Evolutionary conservation across 2,329 filamentous ascomycete species (phyloP), one percentile per base, ranked within the genome.

Genomic region (Colletotrichum neosansevieriae): DNA sequence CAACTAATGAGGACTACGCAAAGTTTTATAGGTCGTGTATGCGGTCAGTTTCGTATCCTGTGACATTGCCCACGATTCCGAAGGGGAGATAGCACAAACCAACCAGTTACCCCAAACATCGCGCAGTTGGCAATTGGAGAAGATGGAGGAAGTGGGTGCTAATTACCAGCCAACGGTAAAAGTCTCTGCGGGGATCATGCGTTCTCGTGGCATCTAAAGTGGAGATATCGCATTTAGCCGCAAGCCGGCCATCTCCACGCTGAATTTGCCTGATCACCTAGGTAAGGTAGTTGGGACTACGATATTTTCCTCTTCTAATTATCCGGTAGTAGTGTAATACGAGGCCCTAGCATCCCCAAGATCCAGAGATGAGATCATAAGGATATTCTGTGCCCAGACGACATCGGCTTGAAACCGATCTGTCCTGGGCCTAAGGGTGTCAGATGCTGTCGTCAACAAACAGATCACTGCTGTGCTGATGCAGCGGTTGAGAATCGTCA

Each of bases 221-320:
- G 68, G 68, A 69, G 64, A 63, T 49, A 7, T 40, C 54, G 59
- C 36, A 69, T 70, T 70, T 70, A 70, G 68, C 68, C 68, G 68
- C 34, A 45, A 69, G 56, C 29, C 36, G 38, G 32, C 32, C 24
- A 44, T 69, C 15, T 47, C 60, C 36, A 49, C 38, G 49, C 21
- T 50, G 36, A 29, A 59, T 59, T 67, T 65, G 61, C 65, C 61
- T 68, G 65, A 53, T 65, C 21, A 21, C 21, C 21, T 4, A 38
- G 58, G 45, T 4, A 42, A 38, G 58, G 45, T 4, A 42, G 7
- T 11, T 44, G 17, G 29, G 21, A 58, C 36, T 17, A 58, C 19
- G 9, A 15, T 49, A 12, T 63, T n/a, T 50, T 24, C n/a, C 13
- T 50, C 9, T 17, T 21, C 34, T 17, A 56, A 69, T 67, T 67